A percentile compares a stretch with the other conserved stretches of the same genome.
Conservation (phyloP, 805 yeast species). For the Wickerhamomyces ciferrii region DNA sequence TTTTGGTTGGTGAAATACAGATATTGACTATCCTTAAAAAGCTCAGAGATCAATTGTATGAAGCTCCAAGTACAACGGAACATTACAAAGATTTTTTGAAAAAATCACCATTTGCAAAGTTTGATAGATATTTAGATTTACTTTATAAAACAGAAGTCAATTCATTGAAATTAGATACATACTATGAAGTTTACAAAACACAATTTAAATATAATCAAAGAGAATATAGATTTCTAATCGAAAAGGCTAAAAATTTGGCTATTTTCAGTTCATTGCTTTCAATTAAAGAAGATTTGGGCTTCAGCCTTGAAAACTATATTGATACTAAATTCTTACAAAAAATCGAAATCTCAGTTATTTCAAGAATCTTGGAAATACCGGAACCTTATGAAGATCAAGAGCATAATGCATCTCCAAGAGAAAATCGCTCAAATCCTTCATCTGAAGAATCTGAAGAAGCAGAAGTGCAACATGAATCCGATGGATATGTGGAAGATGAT, state of each 20-base stretch:
- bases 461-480: constrained; percentile 3
- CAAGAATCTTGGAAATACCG: constrained; percentile 66
- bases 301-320: constrained; percentile 4
- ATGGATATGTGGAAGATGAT: constrained; percentile 1
- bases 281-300: constrained; percentile 21
- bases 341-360: constrained; percentile 42
- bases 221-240: constrained; percentile 14
- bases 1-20: constrained; percentile 20
- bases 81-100: constrained; percentile 6
- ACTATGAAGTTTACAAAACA: constrained; percentile 22
- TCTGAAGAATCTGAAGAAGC: background rate
- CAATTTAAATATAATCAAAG: constrained; percentile 15
- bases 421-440: constrained; percentile 1
- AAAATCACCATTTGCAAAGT: constrained; percentile 17
- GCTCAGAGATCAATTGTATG: constrained; percentile 6
- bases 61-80: background rate
- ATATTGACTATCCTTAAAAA: constrained; percentile 13
- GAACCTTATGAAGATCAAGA: constrained; percentile 19
- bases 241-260: constrained; percentile 12
- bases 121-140: constrained; percentile 28
- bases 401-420: background rate
- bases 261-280: constrained; percentile 14
- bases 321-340: constrained; percentile 12
- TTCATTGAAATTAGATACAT: constrained; percentile 18
- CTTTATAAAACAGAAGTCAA: constrained; percentile 27